Evolutionary conservation across 1,139 yeast genomes (phyloP), one percentile per base, ranked within the genome.

Genomic region (Groenewaldozyma sp.): DNA sequence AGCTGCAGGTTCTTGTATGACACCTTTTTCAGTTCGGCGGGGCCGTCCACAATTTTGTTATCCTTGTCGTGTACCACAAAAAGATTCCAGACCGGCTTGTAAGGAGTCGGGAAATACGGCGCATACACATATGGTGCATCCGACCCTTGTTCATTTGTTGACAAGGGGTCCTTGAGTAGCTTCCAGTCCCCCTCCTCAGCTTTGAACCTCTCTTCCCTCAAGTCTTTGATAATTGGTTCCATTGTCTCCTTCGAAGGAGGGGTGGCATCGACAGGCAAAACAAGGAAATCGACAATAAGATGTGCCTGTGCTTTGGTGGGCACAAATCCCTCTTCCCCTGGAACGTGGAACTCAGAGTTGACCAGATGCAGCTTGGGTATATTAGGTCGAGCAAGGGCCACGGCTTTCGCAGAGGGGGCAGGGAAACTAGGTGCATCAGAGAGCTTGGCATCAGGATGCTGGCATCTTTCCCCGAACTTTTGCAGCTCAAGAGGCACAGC

Each of bases 261-360:
- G 27, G 65, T 68, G 6, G 63, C 59, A 10, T 73, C 74, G 2
- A 80, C 76, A 2, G 94, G 82, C 53, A 80, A 78, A 31, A 84
- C 76, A 36, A 84, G 63, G 46, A 83, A 81, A 59, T 86, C 86
- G 31, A 93, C 52, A 22, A 78, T 76, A 46, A 93, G 65, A 58
- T 84, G 88, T 9, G 86, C 77, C 44, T 73, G 74, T 1, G 97
- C 75, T 35, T 65, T 60, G 27, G 96, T 94, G 2, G 94, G 74
- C 10, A 91, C 82, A 27, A 69, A 67, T n/a, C n/a, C n/a, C 21
- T 65, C 61, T 64, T 88, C 97, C 28, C 97, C 98, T 3, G 95
- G 94, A 33, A 88, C 95, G 47, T 75, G 73, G 62, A 88, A 86
- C 43, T 73, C 76, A 35, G 94, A 79, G 39, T 75, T 76, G 33